Conservation (phyloP, 192 early-diverging fungal genomes). For the Coemansia sp. region DNA sequence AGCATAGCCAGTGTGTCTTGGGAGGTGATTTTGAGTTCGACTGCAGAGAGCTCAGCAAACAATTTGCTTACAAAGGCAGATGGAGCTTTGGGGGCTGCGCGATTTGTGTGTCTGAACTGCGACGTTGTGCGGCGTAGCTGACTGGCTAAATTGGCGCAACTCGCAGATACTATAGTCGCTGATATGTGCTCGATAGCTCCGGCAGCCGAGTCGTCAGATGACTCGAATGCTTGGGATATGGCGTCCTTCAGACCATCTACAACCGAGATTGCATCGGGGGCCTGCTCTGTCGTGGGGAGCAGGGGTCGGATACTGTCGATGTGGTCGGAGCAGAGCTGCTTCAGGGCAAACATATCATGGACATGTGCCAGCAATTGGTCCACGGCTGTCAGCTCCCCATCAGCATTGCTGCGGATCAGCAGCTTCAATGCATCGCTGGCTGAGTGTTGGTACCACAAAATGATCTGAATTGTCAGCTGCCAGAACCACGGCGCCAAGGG, state of each 20-base stretch:
- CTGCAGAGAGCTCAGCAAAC: conserved; percentile 16
- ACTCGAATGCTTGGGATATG: conserved; percentile 16
- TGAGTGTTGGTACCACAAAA: conserved; percentile 25
- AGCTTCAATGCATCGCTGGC: conserved; percentile 12
- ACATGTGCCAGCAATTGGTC: conserved; percentile 28
- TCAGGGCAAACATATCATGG: conserved; percentile 23
- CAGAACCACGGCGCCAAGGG: conserved; percentile 38
- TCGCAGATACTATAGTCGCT: conserved; percentile 15
- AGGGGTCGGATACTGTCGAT: background rate
- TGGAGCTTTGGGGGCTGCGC: conserved; percentile 26
- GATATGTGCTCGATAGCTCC: conserved; percentile 15
- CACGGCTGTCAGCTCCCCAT: background rate
- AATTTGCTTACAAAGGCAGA: conserved; percentile 34
- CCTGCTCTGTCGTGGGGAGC: background rate
- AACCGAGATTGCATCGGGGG: background rate
- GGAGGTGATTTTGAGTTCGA: conserved; percentile 14
- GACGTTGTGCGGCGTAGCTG: conserved; percentile 51
- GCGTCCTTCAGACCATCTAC: conserved; percentile 6
- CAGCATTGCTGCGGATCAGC: conserved; percentile 13
- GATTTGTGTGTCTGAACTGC: conserved; percentile 48
- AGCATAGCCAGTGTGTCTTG: conserved; percentile 11
- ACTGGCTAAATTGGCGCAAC: conserved; percentile 31
- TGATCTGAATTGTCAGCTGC: conserved; percentile 47
- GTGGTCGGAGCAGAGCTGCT: conserved; percentile 5
- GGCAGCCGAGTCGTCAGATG: conserved; percentile 6